Base-by-base conservation (phyloP, 305 asterid species). In the Plantago rigida region DNA sequence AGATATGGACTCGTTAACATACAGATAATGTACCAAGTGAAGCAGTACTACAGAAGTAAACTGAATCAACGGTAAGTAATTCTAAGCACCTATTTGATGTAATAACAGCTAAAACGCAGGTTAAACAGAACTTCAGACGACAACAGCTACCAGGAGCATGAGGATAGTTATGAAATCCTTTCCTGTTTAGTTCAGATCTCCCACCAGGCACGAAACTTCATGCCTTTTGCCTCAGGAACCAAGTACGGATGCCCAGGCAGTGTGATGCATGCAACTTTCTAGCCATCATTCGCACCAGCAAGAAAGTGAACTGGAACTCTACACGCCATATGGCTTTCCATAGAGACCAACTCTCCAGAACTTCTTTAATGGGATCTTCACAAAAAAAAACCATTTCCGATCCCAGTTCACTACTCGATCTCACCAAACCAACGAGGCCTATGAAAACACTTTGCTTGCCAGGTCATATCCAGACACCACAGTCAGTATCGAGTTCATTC, bases 311-410 rank as follows among this genome's bases (percentile, higher is more conserved):
- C 39, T 31, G 39, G 7, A 14, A 26, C 57, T 14, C 19, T 14
- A 4, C 39, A 9, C 11, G 22, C 1, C 59, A 9, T 28, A 3
- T 28, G 11, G 59, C 22, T 28, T 53, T 28, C 59, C 42, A 11
- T 28, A 36, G 44, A 36, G 15, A 29, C 24, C 44, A 28, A 31
- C 12, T 53, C 59, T 28, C 44, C 57, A 9, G 42, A 13, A 53
- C 44, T 17, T 28, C 15, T 28, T 39, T 63, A n/a, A 45, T 50
- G 44, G 49, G 51, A 12, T 13, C 44, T 45, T 59, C 63, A 59
- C 3, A 11, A 39, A 44, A 19, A 15, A 42, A 3, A 36, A 36
- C 44, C 44, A 36, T 36, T 36, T 5, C 44, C 10, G 1, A 7
- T 36, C 13, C 31, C 13, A 59, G 11, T 22, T 59, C 41, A 53